These are phyloP conservation scores for Leccinum angustisporum DNA, from an alignment of 1,284 basidiomycete genomes.

Conservation along the genomic window DNA sequence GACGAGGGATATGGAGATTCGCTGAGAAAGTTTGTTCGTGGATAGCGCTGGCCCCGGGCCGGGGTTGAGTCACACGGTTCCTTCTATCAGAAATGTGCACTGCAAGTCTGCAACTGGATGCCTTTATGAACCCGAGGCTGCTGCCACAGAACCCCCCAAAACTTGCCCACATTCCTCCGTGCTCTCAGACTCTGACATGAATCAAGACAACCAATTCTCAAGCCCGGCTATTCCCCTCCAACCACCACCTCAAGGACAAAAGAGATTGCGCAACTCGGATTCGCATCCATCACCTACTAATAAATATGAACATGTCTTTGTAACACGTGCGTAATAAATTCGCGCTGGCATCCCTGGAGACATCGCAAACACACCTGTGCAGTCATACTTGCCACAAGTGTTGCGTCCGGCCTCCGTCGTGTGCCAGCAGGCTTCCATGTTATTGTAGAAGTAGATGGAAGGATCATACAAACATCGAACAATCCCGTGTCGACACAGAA, in stretches of 20 bases:
- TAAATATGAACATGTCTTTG: neutral
- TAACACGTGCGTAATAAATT: neutral
- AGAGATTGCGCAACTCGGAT: neutral
- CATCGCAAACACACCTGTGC: neutral
- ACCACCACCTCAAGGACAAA: neutral
- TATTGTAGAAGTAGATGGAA: neutral
- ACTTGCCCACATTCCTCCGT: neutral
- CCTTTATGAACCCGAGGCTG: too few relatives aligned
- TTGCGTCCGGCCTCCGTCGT: neutral
- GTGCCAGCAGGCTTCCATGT: neutral
- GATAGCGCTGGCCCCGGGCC: too few relatives aligned
- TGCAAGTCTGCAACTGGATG: too few relatives aligned
- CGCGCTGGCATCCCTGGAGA: neutral
- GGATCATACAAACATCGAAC: neutral
- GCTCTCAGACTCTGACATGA: neutral
- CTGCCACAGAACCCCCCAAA: neutral
- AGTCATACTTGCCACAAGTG: neutral
- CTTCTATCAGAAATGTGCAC: too few relatives aligned
- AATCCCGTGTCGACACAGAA: neutral
- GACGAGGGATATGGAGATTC: neutral
- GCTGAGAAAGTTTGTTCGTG: too few relatives aligned
- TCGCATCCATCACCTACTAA: neutral
- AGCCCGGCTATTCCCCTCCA: neutral
- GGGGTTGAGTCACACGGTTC: too few relatives aligned
- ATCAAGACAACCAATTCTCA: neutral